These are phyloP conservation scores for Mortierella sp. DNA, from an alignment of 371 early-diverging fungal species.

Conservation along the genomic window DNA sequence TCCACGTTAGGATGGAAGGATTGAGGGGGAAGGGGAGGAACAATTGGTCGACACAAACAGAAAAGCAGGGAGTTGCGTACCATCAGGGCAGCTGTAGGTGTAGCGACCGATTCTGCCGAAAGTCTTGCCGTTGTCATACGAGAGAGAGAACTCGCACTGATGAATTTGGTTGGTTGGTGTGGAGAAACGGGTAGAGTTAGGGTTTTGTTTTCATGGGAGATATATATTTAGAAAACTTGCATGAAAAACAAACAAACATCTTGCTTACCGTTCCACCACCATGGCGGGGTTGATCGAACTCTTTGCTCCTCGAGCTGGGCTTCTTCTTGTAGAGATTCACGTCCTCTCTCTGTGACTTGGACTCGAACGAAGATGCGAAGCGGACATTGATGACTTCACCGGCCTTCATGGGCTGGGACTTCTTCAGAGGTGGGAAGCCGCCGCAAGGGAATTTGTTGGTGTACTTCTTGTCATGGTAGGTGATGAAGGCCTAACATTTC, in stretches of 20 bases:
- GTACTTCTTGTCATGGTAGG: slow-evolving; percentile 32
- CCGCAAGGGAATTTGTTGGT: slow-evolving; percentile 42
- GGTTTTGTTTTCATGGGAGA: not conserved
- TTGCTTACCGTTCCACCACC: slow-evolving; percentile 49
- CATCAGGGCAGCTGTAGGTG: slow-evolving; percentile 60
- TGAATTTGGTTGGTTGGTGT: not conserved
- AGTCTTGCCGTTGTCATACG: slow-evolving; percentile 70
- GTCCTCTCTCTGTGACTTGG: not conserved
- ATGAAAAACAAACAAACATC: not conserved
- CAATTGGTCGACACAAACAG: slow-evolving; percentile 3
- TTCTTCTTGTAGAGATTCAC: slow-evolving; percentile 23
- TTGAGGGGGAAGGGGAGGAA: not conserved
- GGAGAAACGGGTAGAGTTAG: not conserved
- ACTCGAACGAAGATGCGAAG: slow-evolving; percentile 32
- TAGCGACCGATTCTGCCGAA: slow-evolving; percentile 67
- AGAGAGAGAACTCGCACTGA: slow-evolving; percentile 78
- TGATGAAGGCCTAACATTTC: slow-evolving; percentile 29
- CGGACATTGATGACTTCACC: slow-evolving; percentile 39
- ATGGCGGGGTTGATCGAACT: slow-evolving; percentile 44
- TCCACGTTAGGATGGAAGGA: not conserved
- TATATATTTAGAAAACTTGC: not conserved
- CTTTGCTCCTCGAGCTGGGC: slow-evolving; percentile 10
- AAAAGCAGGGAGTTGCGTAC: slow-evolving; percentile 6
- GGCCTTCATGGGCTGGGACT: slow-evolving; percentile 31
- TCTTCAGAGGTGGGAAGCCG: slow-evolving; percentile 35